These are phyloP conservation scores for Mycena indigotica DNA, from an alignment of 768 basidiomycete genomes.

Conservation along the genomic window DNA sequence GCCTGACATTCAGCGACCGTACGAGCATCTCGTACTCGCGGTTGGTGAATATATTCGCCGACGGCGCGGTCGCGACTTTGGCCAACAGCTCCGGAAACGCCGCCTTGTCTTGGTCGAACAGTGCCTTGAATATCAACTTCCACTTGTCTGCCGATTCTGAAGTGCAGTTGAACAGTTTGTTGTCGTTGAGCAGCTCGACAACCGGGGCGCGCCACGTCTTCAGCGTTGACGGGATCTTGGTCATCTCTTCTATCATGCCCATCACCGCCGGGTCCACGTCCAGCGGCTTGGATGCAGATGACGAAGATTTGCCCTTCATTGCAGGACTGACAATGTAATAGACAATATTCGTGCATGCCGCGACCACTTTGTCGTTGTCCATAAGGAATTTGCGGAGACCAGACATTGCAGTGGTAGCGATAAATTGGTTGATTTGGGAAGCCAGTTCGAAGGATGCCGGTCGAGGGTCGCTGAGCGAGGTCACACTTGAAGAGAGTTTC, in stretches of 20 bases:
- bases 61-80: conserved; percentile 80
- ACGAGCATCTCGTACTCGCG: conserved; percentile 90
- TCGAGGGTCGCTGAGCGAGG: conserved; percentile 39
- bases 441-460: conserved; percentile 45
- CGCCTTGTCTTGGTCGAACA: conserved; percentile 87
- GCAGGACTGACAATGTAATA: conserved; percentile 83
- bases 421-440: conserved; percentile 67
- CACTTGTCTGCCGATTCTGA: conserved; percentile 62
- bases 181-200: conserved; percentile 81
- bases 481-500: conserved; percentile 51
- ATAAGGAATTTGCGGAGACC: conserved; percentile 75
- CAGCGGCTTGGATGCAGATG: conserved; percentile 58
- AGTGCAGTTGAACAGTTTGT: conserved; percentile 80
- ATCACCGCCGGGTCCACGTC: conserved; percentile 73
- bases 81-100: conserved; percentile 86
- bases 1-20: conserved; percentile 82
- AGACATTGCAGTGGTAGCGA: conserved; percentile 71
- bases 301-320: conserved; percentile 61
- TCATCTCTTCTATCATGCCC: conserved; percentile 75
- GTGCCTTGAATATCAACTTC: conserved; percentile 73
- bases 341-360: conserved; percentile 80
- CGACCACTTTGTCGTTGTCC: conserved; percentile 81
- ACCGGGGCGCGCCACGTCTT: conserved; percentile 87
- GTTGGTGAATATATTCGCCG: conserved; percentile 95
- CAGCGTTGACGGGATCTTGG: conserved; percentile 70